Percentiles rank a stretch among this genome's conserved stretches.
Conservation (phyloP, 1,284 basidiomycete genomes). For the Malassezia yamatoensis region DNA sequence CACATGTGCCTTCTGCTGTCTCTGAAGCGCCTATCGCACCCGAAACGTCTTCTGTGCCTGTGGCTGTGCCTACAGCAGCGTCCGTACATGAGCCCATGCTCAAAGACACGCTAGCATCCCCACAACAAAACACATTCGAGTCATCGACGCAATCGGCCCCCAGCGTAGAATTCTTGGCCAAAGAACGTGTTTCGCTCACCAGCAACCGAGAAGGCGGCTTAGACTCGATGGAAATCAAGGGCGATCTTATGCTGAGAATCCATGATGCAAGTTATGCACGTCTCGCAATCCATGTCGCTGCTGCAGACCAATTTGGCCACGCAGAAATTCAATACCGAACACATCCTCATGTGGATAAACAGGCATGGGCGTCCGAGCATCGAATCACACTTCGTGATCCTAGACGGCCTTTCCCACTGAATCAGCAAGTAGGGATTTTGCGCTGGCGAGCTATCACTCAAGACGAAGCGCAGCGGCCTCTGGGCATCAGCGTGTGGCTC, state of each 20-base stretch:
- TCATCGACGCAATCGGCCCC: neutral
- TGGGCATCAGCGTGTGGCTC: constrained; percentile 94
- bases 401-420: constrained; percentile 72
- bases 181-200: constrained; percentile 69
- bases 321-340: constrained; percentile 77
- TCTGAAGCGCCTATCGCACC: neutral
- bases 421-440: constrained; percentile 64
- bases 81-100: neutral
- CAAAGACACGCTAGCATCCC: too few species aligned
- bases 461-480: constrained; percentile 80
- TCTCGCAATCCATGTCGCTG: constrained; percentile 59
- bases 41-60: neutral
- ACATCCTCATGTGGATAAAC: constrained; percentile 87
- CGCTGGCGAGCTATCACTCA: constrained; percentile 85
- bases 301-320: constrained; percentile 58
- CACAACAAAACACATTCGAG: neutral
- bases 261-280: constrained; percentile 66
- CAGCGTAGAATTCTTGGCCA: constrained; percentile 75
- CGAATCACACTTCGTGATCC: constrained; percentile 75
- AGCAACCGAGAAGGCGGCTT: constrained; percentile 82
- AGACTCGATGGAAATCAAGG: constrained; percentile 77
- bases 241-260: constrained; percentile 83
- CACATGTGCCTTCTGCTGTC: neutral
- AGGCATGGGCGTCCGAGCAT: constrained; percentile 58
- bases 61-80: neutral